These are phyloP conservation scores for Melaleuca alternifolia DNA, from an alignment of 345 rosid species.

Conservation along the genomic window DNA sequence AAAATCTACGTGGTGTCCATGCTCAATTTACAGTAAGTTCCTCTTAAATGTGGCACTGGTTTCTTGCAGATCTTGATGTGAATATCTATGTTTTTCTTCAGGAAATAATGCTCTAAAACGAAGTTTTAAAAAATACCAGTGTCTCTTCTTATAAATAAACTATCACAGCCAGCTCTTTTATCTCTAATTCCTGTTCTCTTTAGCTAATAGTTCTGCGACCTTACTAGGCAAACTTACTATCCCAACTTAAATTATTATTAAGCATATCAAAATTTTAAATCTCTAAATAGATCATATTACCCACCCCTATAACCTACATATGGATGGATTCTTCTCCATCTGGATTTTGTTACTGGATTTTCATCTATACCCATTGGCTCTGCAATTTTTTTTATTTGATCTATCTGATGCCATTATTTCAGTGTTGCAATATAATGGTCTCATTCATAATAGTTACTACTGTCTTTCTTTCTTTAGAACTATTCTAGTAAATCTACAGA, in stretches of 20 bases:
- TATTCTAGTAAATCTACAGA: not conserved
- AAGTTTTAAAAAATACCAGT: not conserved
- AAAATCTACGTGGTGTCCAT: slow-evolving; percentile 64
- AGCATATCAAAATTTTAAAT: not conserved
- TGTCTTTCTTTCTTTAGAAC: not conserved
- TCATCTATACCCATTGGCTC: not conserved
- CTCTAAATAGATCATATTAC: not conserved
- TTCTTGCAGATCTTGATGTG: slow-evolving; percentile 1
- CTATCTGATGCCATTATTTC: not conserved
- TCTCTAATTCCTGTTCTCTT: not conserved
- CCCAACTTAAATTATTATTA: not conserved
- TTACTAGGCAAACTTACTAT: not conserved
- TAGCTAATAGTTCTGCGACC: not conserved
- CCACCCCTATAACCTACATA: not conserved
- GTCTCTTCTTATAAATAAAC: not conserved
- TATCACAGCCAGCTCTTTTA: not conserved
- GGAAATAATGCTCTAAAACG: not conserved
- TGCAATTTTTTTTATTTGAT: not conserved
- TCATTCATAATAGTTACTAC: not conserved
- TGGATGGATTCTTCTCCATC: not conserved
- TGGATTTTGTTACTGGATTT: not conserved
- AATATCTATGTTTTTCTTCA: not conserved
- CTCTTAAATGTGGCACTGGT: not conserved
- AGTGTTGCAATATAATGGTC: not conserved
- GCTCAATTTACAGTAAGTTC: slow-evolving; percentile 82